Base-by-base conservation (phyloP, 2,329 filamentous ascomycete species). In the Arthrinium phaeospermum region DNA sequence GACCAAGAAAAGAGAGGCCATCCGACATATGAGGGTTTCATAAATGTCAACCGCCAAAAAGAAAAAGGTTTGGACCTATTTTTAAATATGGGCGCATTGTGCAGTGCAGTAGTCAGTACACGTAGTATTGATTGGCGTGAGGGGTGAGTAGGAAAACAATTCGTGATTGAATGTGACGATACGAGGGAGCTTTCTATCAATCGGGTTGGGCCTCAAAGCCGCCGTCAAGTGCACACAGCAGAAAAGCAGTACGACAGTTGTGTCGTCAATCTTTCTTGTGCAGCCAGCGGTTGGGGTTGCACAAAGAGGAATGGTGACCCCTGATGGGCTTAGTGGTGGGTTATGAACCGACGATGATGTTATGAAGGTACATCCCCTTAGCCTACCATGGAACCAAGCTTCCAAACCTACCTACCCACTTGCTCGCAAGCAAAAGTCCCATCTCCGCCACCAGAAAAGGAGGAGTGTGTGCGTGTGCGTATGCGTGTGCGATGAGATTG, bases 401-500 rank as follows among this genome's bases (percentile, higher is more conserved):
- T 61, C 34, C 12, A 64, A 41, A 49, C 19, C 46, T 46, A 19
- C 53, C 27, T 61, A 64, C 57, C 57, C 34, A 64, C 57, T 41
- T 19, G 34, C 30, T 37, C 41, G 57, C 13, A 14, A 41, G 37
- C 37, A 41, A 64, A 64, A 41, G 19, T 41, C 57, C 57, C 57
- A 34, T 41, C 57, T 41, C 57, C 34, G 22, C 14, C 57, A 64
- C 57, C 34, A 41, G 5, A 10, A 22, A 41, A 6, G 57, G 34
- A 24, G 53, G 16, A 37, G 22, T 8, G 53, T 5, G 30, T 61
- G 19, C 22, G 53, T 37, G 53, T 37, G 53, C 19, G 27, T 37
- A 37, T 61, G 53, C 34, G 57, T 64, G 57, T 41, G 57, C 57
- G 37, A 64, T 64, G 57, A 41, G 57, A 64, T 41, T 64, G 57